phyloP scores from a whole-genome alignment of 164 flowering plant genomes.

The Berberis thunbergii region DNA sequence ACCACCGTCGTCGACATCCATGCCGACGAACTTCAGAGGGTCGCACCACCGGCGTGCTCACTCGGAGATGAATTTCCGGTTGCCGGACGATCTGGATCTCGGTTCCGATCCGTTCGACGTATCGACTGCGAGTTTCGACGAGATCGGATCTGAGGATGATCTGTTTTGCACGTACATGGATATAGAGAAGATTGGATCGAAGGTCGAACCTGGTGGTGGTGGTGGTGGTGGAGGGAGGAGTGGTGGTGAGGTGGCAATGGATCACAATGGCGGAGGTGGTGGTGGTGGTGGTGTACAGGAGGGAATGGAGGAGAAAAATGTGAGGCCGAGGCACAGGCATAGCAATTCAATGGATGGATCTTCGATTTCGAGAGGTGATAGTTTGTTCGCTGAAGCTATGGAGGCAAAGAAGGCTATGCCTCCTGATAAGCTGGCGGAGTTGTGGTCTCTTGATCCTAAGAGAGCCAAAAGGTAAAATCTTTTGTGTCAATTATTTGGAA shows the following conservation, averaged over 20 bases:
- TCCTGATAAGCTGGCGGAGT: constrained; percentile 75
- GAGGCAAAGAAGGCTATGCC: constrained; percentile 92
- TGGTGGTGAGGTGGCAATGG: background rate
- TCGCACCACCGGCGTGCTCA: constrained; percentile 77
- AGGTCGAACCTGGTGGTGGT: background rate
- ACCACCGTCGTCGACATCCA: too few relatives aligned
- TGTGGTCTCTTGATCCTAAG: constrained; percentile 70
- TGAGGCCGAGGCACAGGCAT: constrained; percentile 55
- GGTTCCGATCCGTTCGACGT: constrained; percentile 45
- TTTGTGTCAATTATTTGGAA: background rate
- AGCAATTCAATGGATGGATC: constrained; percentile 78
- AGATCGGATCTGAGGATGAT: constrained; percentile 76
- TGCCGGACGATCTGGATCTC: constrained; percentile 69
- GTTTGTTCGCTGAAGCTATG: constrained; percentile 32
- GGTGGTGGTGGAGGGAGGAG: background rate
- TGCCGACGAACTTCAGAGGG: constrained; percentile 16
- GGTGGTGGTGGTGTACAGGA: background rate
- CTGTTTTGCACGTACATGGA: constrained; percentile 55
- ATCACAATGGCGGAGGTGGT: background rate
- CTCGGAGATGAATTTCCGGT: constrained; percentile 72
- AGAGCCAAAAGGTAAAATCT: constrained; percentile 63
- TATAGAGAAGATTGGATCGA: constrained; percentile 41
- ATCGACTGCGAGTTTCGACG: constrained; percentile 47
- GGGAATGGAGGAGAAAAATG: constrained; percentile 9
- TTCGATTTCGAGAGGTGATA: constrained; percentile 19